Conservation (phyloP, 2,329 filamentous ascomycete genomes). For the Colletotrichum sp. region DNA sequence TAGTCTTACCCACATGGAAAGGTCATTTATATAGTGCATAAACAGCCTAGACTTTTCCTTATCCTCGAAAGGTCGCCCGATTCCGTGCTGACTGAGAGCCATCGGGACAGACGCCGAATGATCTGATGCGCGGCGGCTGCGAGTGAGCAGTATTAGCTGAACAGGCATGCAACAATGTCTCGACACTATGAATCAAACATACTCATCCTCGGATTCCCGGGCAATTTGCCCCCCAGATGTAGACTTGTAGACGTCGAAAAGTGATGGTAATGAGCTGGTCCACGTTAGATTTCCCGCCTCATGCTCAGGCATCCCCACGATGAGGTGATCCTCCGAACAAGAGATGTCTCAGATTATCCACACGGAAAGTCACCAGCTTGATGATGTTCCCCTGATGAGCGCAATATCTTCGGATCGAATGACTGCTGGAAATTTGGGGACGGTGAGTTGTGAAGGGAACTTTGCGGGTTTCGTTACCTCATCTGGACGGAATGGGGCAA, state of each 20-base stretch:
- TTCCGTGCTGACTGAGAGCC: not conserved
- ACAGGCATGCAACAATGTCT: too few species aligned
- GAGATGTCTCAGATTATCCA: not conserved
- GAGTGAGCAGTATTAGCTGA: not conserved
- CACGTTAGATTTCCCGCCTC: not conserved
- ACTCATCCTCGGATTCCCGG: not conserved
- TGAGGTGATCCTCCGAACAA: not conserved
- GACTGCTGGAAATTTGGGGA: not conserved
- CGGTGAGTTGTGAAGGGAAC: not conserved
- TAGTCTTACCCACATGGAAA: not conserved
- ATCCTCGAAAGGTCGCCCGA: conserved; percentile 5
- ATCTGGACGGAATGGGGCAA: not conserved
- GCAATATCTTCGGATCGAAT: not conserved
- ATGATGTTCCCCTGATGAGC: not conserved
- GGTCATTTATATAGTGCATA: conserved; percentile 7
- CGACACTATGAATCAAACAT: accelerated
- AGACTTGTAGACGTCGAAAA: not conserved
- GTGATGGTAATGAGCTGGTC: not conserved
- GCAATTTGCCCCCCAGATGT: not conserved
- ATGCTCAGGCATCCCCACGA: not conserved
- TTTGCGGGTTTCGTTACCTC: not conserved
- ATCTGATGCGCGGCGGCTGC: not conserved
- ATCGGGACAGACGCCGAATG: not conserved
- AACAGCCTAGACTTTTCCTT: not conserved
- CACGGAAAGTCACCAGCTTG: accelerated